Base-by-base conservation (phyloP, 2,329 filamentous ascomycete genomes). In the Penicillium sp. region DNA sequence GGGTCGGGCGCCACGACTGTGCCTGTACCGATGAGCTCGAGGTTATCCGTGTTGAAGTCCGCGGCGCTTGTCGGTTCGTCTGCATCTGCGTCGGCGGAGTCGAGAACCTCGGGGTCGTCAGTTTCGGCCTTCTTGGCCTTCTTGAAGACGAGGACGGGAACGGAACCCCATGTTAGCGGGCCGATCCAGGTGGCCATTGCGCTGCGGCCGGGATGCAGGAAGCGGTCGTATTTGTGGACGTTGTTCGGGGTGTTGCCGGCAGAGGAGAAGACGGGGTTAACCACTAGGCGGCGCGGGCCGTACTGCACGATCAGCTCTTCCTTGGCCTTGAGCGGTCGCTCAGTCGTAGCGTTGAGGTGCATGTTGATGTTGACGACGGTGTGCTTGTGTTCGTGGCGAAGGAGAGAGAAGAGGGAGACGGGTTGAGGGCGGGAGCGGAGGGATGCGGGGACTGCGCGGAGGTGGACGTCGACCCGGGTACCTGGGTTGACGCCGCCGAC, bases 191-290 rank as follows among this genome's bases (percentile, higher is more conserved):
- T 91, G 7, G 93, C 95, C 26, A 98, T 90, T 3, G 91, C 91
- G 8, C 91, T 94, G 69, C 92, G 90, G 4, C 95, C 95, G 0
- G 95, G 93, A 76, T 98, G 93, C 6, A 98, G 81, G 81, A 88
- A 99, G 31, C 94, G 90, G 77, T 92, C 91, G 79, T 93, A 98
- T 78, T 99, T 99, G 85, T 98, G 93, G 15, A 99, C 93, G 73
- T 99, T 90, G 80, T 98, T 98, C 52, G 92, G 91, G 0, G 94
- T 97, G 73, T 90, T 92, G 60, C 93, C 94, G n/a, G 87, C 84
- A 73, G 91, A 88, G 0, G 93, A 97, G 83, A 94, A 97, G 50
- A 98, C 83, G 11, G 95, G 95, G 72, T 95, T 94, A 79, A 97
- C 88, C 62, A 93, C 82, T 72, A 97, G 89, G 55, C 95, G 88